Percentiles rank a stretch among this genome's conserved stretches.
Conservation (phyloP, 2,329 filamentous ascomycete species). For the Curvularia hawaiiensis region DNA sequence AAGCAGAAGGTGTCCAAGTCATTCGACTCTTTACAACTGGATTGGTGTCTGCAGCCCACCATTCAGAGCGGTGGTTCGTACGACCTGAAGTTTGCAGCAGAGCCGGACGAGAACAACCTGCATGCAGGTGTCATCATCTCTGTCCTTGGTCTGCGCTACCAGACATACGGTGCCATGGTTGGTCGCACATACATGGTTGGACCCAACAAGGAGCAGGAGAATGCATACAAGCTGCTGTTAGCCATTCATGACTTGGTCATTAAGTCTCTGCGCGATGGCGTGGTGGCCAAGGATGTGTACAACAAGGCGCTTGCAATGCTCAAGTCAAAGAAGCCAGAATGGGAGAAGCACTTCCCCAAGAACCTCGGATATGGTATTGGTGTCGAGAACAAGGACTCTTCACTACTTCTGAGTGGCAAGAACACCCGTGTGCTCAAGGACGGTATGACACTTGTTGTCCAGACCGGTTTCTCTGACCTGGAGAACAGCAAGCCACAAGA, state of each 20-base stretch:
- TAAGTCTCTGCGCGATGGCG: conserved; percentile 88
- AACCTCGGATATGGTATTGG: conserved; percentile 92
- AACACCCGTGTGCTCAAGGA: conserved; percentile 84
- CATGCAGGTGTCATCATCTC: conserved; percentile 94
- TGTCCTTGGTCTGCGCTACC: conserved; percentile 90
- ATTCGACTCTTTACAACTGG: conserved; percentile 85
- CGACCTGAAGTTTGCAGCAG: conserved; percentile 79
- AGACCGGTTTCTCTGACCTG: conserved; percentile 87
- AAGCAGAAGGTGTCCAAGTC: conserved; percentile 81
- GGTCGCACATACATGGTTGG: conserved; percentile 95
- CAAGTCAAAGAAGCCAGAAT: conserved; percentile 88
- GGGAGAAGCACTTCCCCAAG: conserved; percentile 94
- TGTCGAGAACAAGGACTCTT: conserved; percentile 85
- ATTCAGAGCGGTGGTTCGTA: conserved; percentile 97
- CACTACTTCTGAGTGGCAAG: conserved; percentile 84
- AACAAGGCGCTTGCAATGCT: conserved; percentile 81
- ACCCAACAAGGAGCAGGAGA: conserved; percentile 94
- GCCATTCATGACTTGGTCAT: conserved; percentile 87
- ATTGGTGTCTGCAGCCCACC: conserved; percentile 90
- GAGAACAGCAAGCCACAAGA: conserved; percentile 86
- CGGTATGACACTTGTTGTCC: conserved; percentile 94
- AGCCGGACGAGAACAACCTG: conserved; percentile 78
- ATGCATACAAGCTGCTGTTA: conserved; percentile 87
- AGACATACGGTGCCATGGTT: conserved; percentile 92
- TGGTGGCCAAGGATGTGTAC: conserved; percentile 87